phyloP scores from a whole-genome alignment of 1,284 basidiomycete species.

The Boletus sp. region DNA sequence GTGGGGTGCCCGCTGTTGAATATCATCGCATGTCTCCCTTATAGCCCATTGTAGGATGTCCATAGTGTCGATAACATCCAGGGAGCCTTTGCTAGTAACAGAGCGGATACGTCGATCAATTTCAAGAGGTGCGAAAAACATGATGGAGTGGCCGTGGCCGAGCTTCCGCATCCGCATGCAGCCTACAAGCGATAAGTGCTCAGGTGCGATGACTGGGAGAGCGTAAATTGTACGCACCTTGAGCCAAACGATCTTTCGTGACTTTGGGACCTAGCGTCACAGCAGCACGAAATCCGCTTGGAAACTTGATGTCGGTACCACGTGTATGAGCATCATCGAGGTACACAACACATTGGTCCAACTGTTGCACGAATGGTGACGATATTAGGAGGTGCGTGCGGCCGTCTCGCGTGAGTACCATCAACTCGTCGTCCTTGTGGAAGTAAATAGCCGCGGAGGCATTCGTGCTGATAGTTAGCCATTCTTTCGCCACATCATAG shows the following conservation, averaged over 20 bases:
- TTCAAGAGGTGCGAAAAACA: conserved; percentile 49
- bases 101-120: conserved; percentile 41
- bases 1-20: conserved; percentile 37
- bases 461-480: conserved; percentile 36
- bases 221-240: conserved; percentile 37
- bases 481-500: conserved; percentile 36
- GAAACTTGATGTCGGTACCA: conserved; percentile 8
- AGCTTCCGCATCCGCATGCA: conserved; percentile 52
- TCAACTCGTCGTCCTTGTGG: conserved; percentile 41
- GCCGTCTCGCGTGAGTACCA: conserved; percentile 41
- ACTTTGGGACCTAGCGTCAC: conserved; percentile 46
- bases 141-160: conserved; percentile 45
- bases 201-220: no score
- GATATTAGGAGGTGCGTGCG: conserved; percentile 37
- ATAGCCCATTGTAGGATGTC: conserved; percentile 48
- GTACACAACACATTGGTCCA: conserved; percentile 47
- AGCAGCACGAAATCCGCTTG: conserved; percentile 1
- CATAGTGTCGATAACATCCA: conserved; percentile 17
- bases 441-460: conserved; percentile 47
- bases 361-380: conserved; percentile 41
- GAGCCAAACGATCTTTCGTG: conserved; percentile 51
- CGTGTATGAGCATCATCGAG: conserved; percentile 55
- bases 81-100: conserved; percentile 9
- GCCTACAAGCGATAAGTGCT: no score
- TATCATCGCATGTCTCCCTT: conserved; percentile 42